Base-by-base conservation (phyloP, 371 early-diverging fungal genomes). In the Apophysomyces elegans region DNA sequence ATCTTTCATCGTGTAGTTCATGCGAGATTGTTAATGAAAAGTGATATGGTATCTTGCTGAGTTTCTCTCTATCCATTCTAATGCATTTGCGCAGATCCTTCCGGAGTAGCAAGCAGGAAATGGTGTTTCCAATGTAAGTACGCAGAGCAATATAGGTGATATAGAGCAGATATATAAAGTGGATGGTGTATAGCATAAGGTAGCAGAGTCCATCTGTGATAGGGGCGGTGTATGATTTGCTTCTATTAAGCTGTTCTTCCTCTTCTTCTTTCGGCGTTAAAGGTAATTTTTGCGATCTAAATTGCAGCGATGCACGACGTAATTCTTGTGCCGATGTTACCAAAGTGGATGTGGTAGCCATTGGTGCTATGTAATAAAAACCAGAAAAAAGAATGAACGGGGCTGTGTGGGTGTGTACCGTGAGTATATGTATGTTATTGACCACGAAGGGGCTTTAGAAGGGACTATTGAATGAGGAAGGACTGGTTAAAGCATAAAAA, bases 11-110 rank as follows among this genome's bases (percentile, higher is more conserved):
- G 4, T 56, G 43, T 41, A 76, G 65, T 64, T 83, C 83, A 26
- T 67, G 54, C 9, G 80, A 77, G 11, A 83, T 58, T 64, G 59
- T 58, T 32, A 83, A 62, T 18, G 77, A 65, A 7, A 83, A 62
- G 59, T 83, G 83, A 1, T 63, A 58, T 47, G 83, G 83, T 54
- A 83, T 74, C 61, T 83, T 83, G 46, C 74, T 78, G 35, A 83
- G 68, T 37, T 62, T 74, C 8, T 56, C 21, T 56, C 68, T 74
- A 45, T 80, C 83, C n/a, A 56, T 37, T 12, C 64, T 60, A 39
- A 78, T 76, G 7, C 57, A 61, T 46, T 60, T 46, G 1, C 62
- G 62, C 38, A 72, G 57, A 37, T 62, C 36, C 35, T 21, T 32
- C 21, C 54, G 45, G 32, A 43, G 26, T 14, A 38, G 44, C 43